phyloP scores from a whole-genome alignment of 148 eudicot genomes.

The Pouteria glomerata region DNA sequence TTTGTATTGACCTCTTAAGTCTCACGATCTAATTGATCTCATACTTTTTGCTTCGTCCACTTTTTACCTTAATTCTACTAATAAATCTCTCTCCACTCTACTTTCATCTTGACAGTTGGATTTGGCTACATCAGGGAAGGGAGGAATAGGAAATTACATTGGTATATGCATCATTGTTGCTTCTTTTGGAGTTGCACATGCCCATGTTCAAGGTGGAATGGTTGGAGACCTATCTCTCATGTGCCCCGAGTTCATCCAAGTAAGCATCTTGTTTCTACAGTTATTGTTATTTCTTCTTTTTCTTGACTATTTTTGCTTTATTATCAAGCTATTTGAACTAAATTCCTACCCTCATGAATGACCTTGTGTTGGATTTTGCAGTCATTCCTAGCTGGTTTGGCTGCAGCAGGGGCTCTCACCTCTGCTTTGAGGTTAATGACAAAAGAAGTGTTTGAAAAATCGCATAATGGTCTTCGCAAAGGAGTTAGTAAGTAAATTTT shows the following conservation, averaged over 20 bases:
- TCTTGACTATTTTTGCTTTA: not conserved
- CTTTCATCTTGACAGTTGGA: constrained; percentile 12
- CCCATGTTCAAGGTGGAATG: constrained; percentile 29
- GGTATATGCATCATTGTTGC: constrained; percentile 22
- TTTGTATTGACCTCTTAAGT: not conserved
- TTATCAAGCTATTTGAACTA: not conserved
- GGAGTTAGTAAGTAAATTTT: constrained; percentile 25
- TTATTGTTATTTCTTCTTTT: not conserved
- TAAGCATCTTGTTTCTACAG: not conserved
- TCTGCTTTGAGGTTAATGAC: constrained; percentile 38
- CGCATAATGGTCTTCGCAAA: constrained; percentile 31
- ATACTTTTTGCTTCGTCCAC: not conserved
- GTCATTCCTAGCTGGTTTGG: constrained; percentile 25
- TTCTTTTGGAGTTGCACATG: constrained; percentile 21
- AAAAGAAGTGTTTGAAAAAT: constrained; percentile 36
- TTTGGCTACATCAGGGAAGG: constrained; percentile 19
- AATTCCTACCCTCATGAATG: not conserved
- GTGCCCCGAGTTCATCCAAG: constrained; percentile 27
- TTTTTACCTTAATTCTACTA: not conserved
- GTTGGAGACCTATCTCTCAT: constrained; percentile 23
- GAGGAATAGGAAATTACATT: constrained; percentile 14
- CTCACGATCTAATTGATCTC: not conserved
- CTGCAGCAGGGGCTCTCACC: constrained; percentile 45
- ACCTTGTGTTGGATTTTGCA: not conserved
- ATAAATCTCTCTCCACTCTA: not conserved